Evolutionary conservation across 179 eudicot species (phyloP).

Genomic region (Drosera spatulata): DNA sequence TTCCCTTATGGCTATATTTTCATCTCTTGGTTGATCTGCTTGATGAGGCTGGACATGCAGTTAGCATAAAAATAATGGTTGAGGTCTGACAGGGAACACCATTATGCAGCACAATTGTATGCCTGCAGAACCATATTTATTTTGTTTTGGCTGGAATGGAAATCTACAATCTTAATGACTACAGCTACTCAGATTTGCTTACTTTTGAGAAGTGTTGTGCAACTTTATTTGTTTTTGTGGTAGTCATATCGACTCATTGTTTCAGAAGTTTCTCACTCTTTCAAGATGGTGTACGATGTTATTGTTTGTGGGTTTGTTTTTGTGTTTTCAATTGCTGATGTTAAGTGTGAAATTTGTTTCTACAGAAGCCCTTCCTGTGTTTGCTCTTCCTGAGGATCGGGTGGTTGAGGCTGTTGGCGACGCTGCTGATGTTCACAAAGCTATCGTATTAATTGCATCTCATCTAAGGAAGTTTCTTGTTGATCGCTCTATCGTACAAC

Average conservation of each 20-base stretch:
- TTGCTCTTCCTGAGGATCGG: conserved; percentile 82
- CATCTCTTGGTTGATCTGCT: not conserved
- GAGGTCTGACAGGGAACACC: no score
- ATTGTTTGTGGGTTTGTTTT: no score
- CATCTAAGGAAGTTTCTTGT: conserved; percentile 85
- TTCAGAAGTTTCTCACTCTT: no score
- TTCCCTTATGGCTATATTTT: not conserved
- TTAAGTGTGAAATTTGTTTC: not conserved
- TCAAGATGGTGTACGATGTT: no score
- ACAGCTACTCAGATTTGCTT: no score
- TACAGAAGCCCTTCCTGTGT: conserved; percentile 71
- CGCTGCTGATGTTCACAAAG: conserved; percentile 60
- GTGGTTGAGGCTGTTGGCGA: conserved; percentile 86
- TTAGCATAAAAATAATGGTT: not conserved
- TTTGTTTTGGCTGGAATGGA: no score
- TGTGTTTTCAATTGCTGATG: not conserved
- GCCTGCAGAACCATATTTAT: no score
- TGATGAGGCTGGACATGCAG: not conserved
- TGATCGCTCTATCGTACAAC: conserved; percentile 61
- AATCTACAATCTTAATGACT: no score
- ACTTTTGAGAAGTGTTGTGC: no score
- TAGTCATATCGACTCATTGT: no score
- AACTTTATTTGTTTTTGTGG: no score
- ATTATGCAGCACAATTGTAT: no score
- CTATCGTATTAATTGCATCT: conserved; percentile 59